A percentile compares a stretch with the other conserved stretches of the same genome.
phyloP scores from a whole-genome alignment of 768 basidiomycete genomes.

The Rubroboletus satanas region DNA sequence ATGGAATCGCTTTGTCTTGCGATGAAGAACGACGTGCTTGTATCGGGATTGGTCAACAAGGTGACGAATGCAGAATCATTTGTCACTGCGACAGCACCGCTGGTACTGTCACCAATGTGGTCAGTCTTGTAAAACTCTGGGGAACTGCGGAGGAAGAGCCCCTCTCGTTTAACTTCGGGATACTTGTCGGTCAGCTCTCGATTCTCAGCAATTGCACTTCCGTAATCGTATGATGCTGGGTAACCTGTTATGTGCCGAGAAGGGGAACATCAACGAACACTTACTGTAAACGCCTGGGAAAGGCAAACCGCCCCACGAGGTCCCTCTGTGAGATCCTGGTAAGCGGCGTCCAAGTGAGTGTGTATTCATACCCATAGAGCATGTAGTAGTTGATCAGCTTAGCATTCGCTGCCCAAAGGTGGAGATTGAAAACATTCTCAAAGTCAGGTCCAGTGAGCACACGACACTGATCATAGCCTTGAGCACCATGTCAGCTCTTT shows the following conservation, averaged over 20 bases:
- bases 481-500: background rate
- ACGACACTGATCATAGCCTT: slow-evolving; percentile 63
- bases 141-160: slow-evolving; percentile 73
- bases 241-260: background rate
- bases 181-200: slow-evolving; percentile 65
- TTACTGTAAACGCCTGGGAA: slow-evolving; percentile 69
- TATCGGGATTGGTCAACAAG: slow-evolving; percentile 64
- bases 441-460: slow-evolving; percentile 69
- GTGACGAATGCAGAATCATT: slow-evolving; percentile 56
- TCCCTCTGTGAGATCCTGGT: slow-evolving; percentile 49
- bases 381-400: slow-evolving; percentile 85
- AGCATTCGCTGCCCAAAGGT: slow-evolving; percentile 77
- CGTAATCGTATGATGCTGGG: slow-evolving; percentile 74
- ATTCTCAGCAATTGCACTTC: slow-evolving; percentile 64
- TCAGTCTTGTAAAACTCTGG: slow-evolving; percentile 79
- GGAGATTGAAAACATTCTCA: slow-evolving; percentile 73
- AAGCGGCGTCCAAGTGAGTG: background rate
- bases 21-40: slow-evolving; percentile 62
- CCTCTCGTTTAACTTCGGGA: slow-evolving; percentile 74
- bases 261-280: slow-evolving; percentile 6
- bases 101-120: slow-evolving; percentile 60
- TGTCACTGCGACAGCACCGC: slow-evolving; percentile 40
- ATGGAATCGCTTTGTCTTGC: slow-evolving; percentile 64
- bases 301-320: slow-evolving; percentile 80
- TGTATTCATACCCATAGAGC: slow-evolving; percentile 60